Evolutionary conservation across 2,329 filamentous ascomycete genomes (phyloP).

Genomic region (Pestalotiopsis sp.): DNA sequence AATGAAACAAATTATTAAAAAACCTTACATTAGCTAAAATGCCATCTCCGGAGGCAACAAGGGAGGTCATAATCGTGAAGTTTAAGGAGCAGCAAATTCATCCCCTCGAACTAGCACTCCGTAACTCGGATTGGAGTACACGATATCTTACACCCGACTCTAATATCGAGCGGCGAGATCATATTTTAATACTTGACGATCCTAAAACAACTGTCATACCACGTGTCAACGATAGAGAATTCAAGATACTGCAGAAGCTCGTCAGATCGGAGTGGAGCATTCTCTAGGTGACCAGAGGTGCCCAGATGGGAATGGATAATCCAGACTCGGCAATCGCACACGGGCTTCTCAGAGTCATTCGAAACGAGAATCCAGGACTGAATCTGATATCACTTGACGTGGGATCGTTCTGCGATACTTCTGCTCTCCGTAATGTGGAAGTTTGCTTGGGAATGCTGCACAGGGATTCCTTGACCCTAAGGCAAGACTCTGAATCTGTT

Average conservation of each 20-base stretch:
- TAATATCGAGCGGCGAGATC: neutral
- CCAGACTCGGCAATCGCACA: slow-evolving; percentile 21
- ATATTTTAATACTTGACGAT: slow-evolving; percentile 15
- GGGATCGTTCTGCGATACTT: neutral
- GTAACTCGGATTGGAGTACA: neutral
- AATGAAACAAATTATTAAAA: slow-evolving; percentile 18
- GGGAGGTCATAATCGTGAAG: no score
- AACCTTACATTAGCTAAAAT: neutral
- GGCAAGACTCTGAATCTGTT: neutral
- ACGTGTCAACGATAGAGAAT: slow-evolving; percentile 9
- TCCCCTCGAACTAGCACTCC: neutral
- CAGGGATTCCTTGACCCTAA: neutral
- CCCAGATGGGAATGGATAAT: slow-evolving; percentile 20
- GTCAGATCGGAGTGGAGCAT: slow-evolving; percentile 16
- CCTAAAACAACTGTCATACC: slow-evolving; percentile 12
- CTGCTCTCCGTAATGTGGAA: neutral
- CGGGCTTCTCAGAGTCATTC: slow-evolving; percentile 17
- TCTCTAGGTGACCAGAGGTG: slow-evolving; percentile 27
- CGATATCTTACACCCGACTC: neutral
- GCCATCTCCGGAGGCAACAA: no score
- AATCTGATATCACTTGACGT: neutral
- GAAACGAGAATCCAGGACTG: neutral
- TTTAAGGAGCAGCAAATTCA: neutral
- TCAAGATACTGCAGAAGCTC: neutral
- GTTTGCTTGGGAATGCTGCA: neutral